Percentiles rank a stretch among this genome's conserved stretches.
Conservation (phyloP, 2,329 filamentous ascomycete species). For the Claviceps africana region DNA sequence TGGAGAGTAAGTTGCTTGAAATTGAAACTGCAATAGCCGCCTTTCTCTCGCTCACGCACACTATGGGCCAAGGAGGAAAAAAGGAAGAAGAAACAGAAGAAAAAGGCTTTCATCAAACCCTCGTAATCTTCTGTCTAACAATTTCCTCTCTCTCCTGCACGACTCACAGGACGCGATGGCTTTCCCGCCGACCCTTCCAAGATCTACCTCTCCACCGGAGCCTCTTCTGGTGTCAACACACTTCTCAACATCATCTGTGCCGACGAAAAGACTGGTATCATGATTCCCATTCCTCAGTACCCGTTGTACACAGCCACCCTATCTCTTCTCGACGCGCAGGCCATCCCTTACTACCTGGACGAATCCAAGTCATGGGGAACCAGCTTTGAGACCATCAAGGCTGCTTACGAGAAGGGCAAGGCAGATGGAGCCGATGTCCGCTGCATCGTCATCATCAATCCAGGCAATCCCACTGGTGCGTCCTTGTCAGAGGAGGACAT, state of each 20-base stretch:
- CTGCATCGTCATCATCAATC: constrained; percentile 94
- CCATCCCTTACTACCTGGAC: constrained; percentile 88
- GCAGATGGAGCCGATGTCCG: constrained; percentile 71
- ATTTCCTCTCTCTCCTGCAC: background rate
- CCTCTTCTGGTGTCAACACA: constrained; percentile 88
- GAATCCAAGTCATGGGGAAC: constrained; percentile 81
- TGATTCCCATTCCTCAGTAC: constrained; percentile 95
- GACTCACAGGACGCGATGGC: constrained; percentile 58
- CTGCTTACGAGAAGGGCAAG: constrained; percentile 60
- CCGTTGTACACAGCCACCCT: constrained; percentile 93
- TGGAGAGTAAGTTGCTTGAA: constrained; percentile 50
- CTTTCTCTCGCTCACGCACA: too few relatives aligned
- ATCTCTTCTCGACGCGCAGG: constrained; percentile 67
- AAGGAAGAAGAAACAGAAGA: too few relatives aligned
- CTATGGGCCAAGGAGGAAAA: too few relatives aligned
- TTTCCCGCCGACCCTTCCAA: constrained; percentile 66
- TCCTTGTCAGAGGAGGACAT: constrained; percentile 69
- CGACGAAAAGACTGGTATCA: constrained; percentile 60
- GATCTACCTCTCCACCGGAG: constrained; percentile 84
- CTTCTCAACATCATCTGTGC: constrained; percentile 82
- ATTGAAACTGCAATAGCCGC: too few relatives aligned
- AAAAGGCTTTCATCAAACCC: too few relatives aligned
- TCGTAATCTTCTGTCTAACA: background rate
- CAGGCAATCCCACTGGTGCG: constrained; percentile 90
- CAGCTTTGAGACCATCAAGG: constrained; percentile 62